These are phyloP conservation scores for Paecilomyces fulvus DNA, from an alignment of 2,329 filamentous ascomycete species.

Conservation along the genomic window DNA sequence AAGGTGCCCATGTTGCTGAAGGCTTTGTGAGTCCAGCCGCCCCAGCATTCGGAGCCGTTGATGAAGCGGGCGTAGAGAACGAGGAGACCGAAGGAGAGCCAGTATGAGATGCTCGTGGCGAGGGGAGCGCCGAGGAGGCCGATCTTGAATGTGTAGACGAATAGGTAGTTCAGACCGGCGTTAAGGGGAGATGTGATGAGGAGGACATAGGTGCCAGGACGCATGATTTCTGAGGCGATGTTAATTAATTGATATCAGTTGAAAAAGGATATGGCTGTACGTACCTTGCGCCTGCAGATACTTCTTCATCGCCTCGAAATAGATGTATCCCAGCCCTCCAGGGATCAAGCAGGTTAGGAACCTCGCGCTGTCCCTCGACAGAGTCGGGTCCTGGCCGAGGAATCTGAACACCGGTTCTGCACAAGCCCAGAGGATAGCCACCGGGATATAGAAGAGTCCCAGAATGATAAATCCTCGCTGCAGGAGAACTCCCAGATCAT, in stretches of 20 bases:
- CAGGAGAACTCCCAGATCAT: slow-evolving; percentile 68
- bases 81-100: slow-evolving; percentile 70
- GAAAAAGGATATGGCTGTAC: slow-evolving; percentile 9
- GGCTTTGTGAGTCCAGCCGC: slow-evolving; percentile 58
- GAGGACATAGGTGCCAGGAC: slow-evolving; percentile 55
- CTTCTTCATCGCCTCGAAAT: slow-evolving; percentile 69
- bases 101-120: slow-evolving; percentile 78
- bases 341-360: slow-evolving; percentile 70
- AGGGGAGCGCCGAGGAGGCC: slow-evolving; percentile 72
- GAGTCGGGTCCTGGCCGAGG: slow-evolving; percentile 69
- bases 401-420: slow-evolving; percentile 65
- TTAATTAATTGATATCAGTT: neutral
- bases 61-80: slow-evolving; percentile 65
- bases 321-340: slow-evolving; percentile 77
- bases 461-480: slow-evolving; percentile 70
- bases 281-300: slow-evolving; percentile 50
- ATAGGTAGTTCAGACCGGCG: slow-evolving; percentile 53
- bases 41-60: slow-evolving; percentile 68
- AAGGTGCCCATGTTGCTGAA: slow-evolving; percentile 63
- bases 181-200: slow-evolving; percentile 54
- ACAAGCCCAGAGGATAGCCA: slow-evolving; percentile 65
- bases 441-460: slow-evolving; percentile 61
- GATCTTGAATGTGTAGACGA: slow-evolving; percentile 62
- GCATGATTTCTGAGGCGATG: slow-evolving; percentile 47
- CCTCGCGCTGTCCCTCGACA: slow-evolving; percentile 62